Evolutionary conservation across 1,139 yeast genomes (phyloP).

Genomic region (Protomyces inundatus): DNA sequence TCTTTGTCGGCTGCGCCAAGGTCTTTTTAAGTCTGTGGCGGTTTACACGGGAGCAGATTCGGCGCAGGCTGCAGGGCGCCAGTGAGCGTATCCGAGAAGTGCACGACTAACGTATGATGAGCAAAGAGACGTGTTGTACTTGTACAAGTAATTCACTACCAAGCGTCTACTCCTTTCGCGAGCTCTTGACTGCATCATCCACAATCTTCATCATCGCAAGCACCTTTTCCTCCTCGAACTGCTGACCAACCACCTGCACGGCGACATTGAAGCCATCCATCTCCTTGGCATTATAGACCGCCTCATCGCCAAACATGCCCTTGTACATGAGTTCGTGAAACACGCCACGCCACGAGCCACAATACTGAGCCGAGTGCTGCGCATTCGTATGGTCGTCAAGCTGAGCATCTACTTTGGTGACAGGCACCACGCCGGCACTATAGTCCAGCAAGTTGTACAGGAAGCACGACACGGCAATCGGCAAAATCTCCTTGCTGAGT

Average conservation of each 20-base stretch:
- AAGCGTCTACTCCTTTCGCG: not conserved
- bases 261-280: constrained; percentile 63
- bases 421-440: constrained; percentile 53
- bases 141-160: not conserved
- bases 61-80: constrained; percentile 3
- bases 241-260: constrained; percentile 55
- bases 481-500: constrained; percentile 40
- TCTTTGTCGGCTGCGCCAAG: constrained; percentile 15
- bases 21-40: constrained; percentile 8
- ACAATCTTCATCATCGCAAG: constrained; percentile 44
- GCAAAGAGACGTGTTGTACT: not conserved
- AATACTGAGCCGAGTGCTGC: constrained; percentile 38
- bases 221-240: constrained; percentile 60
- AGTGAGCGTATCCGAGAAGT: constrained; percentile 17
- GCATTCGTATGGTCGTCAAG: constrained; percentile 43
- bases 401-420: constrained; percentile 47
- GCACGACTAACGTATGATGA: not conserved
- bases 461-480: constrained; percentile 48
- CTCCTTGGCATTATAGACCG: constrained; percentile 51
- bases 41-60: not conserved
- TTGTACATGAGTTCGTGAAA: constrained; percentile 41
- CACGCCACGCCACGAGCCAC: constrained; percentile 38
- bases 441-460: constrained; percentile 53
- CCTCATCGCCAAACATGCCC: constrained; percentile 42
- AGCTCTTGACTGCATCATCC: constrained; percentile 38